phyloP scores from a whole-genome alignment of 2,329 filamentous ascomycete genomes.

The Calonectria leucothoes region DNA sequence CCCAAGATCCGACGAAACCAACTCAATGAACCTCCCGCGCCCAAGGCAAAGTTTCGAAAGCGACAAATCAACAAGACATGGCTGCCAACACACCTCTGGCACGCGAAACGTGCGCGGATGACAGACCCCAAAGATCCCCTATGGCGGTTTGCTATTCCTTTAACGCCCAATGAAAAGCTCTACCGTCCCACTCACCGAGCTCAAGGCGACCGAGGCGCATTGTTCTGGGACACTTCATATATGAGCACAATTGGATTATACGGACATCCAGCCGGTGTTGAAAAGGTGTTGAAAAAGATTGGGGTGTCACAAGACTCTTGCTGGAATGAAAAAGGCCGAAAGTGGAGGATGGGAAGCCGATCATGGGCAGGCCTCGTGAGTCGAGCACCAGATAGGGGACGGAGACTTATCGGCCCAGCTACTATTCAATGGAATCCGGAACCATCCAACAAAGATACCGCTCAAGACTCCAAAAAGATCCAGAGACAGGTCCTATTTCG shows the following conservation, averaged over 20 bases:
- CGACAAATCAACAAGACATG: slow-evolving; percentile 91
- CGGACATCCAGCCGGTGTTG: slow-evolving; percentile 72
- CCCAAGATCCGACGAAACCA: slow-evolving; percentile 78
- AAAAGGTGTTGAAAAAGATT: slow-evolving; percentile 73
- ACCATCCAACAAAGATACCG: slow-evolving; percentile 40
- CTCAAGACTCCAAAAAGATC: slow-evolving; percentile 34
- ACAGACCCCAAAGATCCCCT: slow-evolving; percentile 80
- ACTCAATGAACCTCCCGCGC: slow-evolving; percentile 68
- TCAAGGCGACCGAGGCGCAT: slow-evolving; percentile 77
- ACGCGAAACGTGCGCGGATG: slow-evolving; percentile 93
- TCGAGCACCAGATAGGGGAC: slow-evolving; percentile 64
- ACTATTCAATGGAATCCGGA: slow-evolving; percentile 80
- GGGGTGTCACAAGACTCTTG: slow-evolving; percentile 70
- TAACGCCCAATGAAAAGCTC: slow-evolving; percentile 89
- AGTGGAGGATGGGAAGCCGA: slow-evolving; percentile 72
- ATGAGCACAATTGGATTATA: slow-evolving; percentile 86
- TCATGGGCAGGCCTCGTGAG: slow-evolving; percentile 63
- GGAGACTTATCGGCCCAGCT: slow-evolving; percentile 75
- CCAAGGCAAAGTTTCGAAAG: slow-evolving; percentile 80
- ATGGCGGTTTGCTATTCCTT: slow-evolving; percentile 91
- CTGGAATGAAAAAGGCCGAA: slow-evolving; percentile 73
- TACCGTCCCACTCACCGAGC: slow-evolving; percentile 90
- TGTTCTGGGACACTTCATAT: slow-evolving; percentile 96
- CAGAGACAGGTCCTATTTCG: slow-evolving; percentile 72
- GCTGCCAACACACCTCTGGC: slow-evolving; percentile 94